phyloP scores from a whole-genome alignment of 164 flowering plant genomes.

The Chimonanthus praecox region DNA sequence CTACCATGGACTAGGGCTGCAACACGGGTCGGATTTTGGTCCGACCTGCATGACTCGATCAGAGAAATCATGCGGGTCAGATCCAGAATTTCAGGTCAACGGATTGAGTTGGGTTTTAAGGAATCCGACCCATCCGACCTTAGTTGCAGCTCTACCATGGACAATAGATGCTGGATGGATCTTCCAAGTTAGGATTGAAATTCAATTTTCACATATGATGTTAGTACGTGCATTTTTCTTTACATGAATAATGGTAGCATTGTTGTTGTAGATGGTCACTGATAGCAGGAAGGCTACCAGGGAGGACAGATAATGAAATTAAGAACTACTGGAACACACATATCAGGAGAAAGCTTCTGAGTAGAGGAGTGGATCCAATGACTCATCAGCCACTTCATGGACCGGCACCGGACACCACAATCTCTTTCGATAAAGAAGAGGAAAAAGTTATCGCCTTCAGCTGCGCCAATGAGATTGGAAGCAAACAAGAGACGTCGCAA shows the following conservation, averaged over 20 bases:
- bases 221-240: background rate
- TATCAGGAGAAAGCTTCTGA: constrained; percentile 68
- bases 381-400: constrained; percentile 63
- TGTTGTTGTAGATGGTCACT: constrained; percentile 27
- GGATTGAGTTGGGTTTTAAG: too few species aligned
- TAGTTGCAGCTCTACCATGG: too few species aligned
- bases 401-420: constrained; percentile 23
- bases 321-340: constrained; percentile 93
- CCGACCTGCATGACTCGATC: too few species aligned
- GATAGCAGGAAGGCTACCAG: constrained; percentile 78
- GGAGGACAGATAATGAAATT: constrained; percentile 85
- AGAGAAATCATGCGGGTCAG: too few species aligned
- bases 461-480: constrained; percentile 18
- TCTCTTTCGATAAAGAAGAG: constrained; percentile 41
- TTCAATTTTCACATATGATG: background rate
- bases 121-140: too few species aligned
- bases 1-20: too few species aligned
- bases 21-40: too few species aligned
- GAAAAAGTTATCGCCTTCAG: constrained; percentile 16
- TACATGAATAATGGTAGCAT: background rate
- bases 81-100: too few species aligned
- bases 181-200: background rate
- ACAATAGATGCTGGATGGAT: too few species aligned
- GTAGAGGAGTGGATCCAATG: constrained; percentile 75
- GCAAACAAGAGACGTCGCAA: constrained; percentile 11